These are phyloP conservation scores for Salvia miltiorrhiza DNA, from an alignment of 257 asterid species.

Conservation along the genomic window DNA sequence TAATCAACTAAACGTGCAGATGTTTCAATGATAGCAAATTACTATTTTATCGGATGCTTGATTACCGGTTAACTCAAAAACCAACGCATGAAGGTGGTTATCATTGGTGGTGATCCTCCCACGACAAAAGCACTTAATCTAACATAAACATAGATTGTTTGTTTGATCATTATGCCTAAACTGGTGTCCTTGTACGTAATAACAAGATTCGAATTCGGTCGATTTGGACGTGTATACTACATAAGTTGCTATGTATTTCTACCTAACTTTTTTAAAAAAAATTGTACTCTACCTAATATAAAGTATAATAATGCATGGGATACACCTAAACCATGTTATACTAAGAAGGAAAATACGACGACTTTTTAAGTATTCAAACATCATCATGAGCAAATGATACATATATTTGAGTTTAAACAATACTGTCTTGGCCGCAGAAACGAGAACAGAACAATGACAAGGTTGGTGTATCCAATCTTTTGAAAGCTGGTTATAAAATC, in stretches of 20 bases:
- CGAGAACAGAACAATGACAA: not conserved
- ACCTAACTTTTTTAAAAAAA: too few relatives aligned
- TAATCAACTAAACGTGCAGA: not conserved
- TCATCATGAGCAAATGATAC: not conserved
- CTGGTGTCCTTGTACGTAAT: not conserved
- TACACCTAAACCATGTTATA: not conserved
- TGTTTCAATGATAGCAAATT: too few relatives aligned
- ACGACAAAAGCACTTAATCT: not conserved
- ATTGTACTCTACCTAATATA: too few relatives aligned
- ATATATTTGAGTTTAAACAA: constrained; percentile 6
- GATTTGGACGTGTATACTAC: too few relatives aligned
- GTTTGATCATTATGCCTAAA: not conserved
- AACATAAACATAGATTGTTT: not conserved
- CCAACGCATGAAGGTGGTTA: not conserved
- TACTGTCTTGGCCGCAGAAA: not conserved
- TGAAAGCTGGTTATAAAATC: not conserved
- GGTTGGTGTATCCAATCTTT: too few relatives aligned
- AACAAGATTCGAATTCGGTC: too few relatives aligned
- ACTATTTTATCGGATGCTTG: too few relatives aligned
- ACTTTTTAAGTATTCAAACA: not conserved
- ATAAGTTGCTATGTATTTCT: too few relatives aligned
- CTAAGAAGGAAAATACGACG: too few relatives aligned
- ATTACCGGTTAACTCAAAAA: too few relatives aligned
- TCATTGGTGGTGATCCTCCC: not conserved
- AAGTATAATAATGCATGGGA: not conserved